Percentiles rank a stretch among this genome's conserved stretches.
These are phyloP conservation scores for Osmanthus fragrans DNA, from an alignment of 257 asterid species.

Conservation along the genomic window DNA sequence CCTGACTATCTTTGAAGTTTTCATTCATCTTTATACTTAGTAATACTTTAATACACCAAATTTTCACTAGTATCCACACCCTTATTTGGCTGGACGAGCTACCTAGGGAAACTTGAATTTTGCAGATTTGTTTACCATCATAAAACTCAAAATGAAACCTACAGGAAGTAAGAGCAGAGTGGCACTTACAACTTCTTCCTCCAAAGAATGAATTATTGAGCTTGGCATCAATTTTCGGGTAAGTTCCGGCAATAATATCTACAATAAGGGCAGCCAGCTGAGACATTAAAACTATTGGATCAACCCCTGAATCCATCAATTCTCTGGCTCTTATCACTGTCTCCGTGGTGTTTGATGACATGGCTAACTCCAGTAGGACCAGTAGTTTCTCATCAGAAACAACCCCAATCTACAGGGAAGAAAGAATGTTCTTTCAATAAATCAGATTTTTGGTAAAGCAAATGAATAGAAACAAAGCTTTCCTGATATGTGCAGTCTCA, in stretches of 20 bases:
- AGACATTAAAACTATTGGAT: slow-evolving; percentile 86
- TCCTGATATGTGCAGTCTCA: neutral
- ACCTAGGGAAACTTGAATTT: neutral
- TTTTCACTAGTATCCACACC: neutral
- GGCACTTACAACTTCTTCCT: slow-evolving; percentile 61
- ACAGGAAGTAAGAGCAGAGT: slow-evolving; percentile 4
- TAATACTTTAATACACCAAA: neutral
- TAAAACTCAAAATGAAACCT: neutral
- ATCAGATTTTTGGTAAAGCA: neutral
- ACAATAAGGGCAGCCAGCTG: slow-evolving; percentile 93
- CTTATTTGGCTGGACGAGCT: neutral
- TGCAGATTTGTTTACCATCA: neutral
- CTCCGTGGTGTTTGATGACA: slow-evolving; percentile 94
- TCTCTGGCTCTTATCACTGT: slow-evolving; percentile 89
- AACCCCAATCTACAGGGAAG: slow-evolving; percentile 77
- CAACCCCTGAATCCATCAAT: slow-evolving; percentile 84
- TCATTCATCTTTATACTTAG: neutral
- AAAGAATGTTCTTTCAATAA: neutral
- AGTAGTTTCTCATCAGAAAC: slow-evolving; percentile 92
- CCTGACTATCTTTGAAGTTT: neutral
- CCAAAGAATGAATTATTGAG: slow-evolving; percentile 50
- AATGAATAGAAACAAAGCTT: neutral
- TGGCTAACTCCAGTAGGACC: slow-evolving; percentile 91
- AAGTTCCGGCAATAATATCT: slow-evolving; percentile 89
- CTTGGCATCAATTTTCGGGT: slow-evolving; percentile 48